phyloP scores from a whole-genome alignment of 2,329 filamentous ascomycete genomes.

The Niveomyces coronatus region DNA sequence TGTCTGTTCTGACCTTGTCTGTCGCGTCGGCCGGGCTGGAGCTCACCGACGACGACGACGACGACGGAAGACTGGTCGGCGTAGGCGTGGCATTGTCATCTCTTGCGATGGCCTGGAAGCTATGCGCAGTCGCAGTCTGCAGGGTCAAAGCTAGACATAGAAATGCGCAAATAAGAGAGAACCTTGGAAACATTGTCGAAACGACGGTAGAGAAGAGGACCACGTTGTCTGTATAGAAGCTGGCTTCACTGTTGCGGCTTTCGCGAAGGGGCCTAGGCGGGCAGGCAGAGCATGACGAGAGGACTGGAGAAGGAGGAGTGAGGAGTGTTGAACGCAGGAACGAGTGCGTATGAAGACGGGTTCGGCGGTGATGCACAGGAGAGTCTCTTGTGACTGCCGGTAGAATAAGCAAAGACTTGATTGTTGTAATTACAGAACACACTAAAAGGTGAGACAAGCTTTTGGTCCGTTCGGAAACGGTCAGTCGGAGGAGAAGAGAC shows the following conservation, averaged over 20 bases:
- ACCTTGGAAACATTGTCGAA: slow-evolving; percentile 24
- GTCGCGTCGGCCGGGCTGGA: slow-evolving; percentile 14
- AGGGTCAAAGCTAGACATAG: slow-evolving; percentile 29
- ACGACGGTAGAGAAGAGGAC: too few species aligned
- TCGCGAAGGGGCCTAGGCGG: not conserved
- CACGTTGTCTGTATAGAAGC: slow-evolving; percentile 2
- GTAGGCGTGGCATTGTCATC: slow-evolving; percentile 15
- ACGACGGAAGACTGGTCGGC: slow-evolving; percentile 2
- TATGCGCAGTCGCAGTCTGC: slow-evolving; percentile 26
- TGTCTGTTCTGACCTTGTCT: not conserved
- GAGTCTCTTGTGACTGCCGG: not conserved
- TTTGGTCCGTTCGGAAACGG: slow-evolving; percentile 2
- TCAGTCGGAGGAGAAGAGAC: slow-evolving; percentile 5
- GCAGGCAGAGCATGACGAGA: slow-evolving; percentile 3
- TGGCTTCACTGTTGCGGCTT: not conserved
- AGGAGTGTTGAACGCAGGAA: too few species aligned
- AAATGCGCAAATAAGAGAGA: slow-evolving; percentile 25
- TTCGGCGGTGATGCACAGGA: too few species aligned
- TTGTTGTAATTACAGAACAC: slow-evolving; percentile 7
- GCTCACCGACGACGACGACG: slow-evolving; percentile 12
- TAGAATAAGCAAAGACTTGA: slow-evolving; percentile 8
- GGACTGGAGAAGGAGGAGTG: not conserved
- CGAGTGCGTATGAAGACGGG: too few species aligned
- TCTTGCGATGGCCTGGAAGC: slow-evolving; percentile 21
- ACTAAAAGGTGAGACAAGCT: slow-evolving; percentile 7